Evolutionary conservation across 1,284 basidiomycete species (phyloP).

Genomic region (Flammula alnicola): DNA sequence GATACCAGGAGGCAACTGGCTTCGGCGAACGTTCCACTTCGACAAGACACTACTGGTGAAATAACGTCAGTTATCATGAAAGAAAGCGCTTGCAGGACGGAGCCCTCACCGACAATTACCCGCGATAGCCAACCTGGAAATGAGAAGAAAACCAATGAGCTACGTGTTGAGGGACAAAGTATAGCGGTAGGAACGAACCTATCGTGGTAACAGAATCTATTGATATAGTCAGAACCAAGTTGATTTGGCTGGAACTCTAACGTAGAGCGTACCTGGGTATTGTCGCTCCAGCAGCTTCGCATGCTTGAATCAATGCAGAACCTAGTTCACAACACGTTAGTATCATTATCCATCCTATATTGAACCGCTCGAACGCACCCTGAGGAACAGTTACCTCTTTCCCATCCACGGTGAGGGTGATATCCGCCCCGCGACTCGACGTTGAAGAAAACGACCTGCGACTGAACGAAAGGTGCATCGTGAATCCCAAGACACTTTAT

Average conservation of each 20-base stretch:
- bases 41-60: constrained; percentile 98
- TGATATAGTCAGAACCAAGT: constrained; percentile 16
- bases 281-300: constrained; percentile 82
- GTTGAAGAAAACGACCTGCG: constrained; percentile 68
- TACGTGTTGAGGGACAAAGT: constrained; percentile 1
- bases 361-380: constrained; percentile 52
- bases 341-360: constrained; percentile 2
- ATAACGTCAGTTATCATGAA: too few relatives aligned
- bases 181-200: constrained; percentile 48
- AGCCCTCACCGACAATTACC: constrained; percentile 87
- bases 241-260: constrained; percentile 20
- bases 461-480: constrained; percentile 35
- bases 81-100: not conserved
- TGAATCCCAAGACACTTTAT: not conserved
- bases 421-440: constrained; percentile 71
- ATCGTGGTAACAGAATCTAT: constrained; percentile 93
- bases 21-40: constrained; percentile 96
- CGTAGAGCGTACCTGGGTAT: constrained; percentile 66
- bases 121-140: constrained; percentile 81
- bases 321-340: constrained; percentile 49
- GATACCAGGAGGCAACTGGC: constrained; percentile 85
- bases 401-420: constrained; percentile 90
- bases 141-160: constrained; percentile 22
- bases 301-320: constrained; percentile 95
- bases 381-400: constrained; percentile 94